Evolutionary conservation across 2,329 filamentous ascomycete genomes (phyloP), one percentile per base, ranked within the genome.

Genomic region (Anthostomella pinea): DNA sequence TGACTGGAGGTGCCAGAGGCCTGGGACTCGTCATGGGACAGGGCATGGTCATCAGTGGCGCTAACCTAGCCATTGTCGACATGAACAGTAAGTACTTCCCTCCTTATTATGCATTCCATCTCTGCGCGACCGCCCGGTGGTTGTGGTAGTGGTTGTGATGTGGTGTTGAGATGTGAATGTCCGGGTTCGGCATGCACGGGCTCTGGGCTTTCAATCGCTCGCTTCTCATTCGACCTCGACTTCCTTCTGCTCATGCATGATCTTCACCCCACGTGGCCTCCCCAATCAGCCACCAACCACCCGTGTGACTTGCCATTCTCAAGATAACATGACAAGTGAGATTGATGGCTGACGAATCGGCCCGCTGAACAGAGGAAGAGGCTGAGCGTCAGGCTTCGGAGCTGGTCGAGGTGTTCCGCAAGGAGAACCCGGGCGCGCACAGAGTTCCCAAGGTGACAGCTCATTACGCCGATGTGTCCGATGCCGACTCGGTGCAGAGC

Each of bases 11-110:
- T 58, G 91, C 91, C 17, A 76, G 90, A 58, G 91, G 91, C 6
- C 66, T 97, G 39, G 91, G 91, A 24, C 70, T 96, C 43, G 89
- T 94, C 52, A 96, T 97, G 85, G 86, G 85, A 33, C 89, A 95
- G 69, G 89, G 86, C 30, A 79, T 95, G 64, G 85, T 95, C 35
- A 83, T 87, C 35, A 93, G 86, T 35, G 91, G 91, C 34, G 86
- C 87, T 8, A 83, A 95, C 62, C 74, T 96, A 45, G 91, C 91
- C 26, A 86, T 97, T 63, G 88, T 96, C 25, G 91, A 97, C 62
- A 72, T 96, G 69, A 95, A 97, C 68, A 85, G 87, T 91, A 65
- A 51, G 80, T 73, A 19, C 16, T 27, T 24, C 25, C 31, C 20
- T 28, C 23, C 25, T 28, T 21, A 20, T 30, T 22, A 10, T n/a